Evolutionary conservation across 2,329 filamentous ascomycete species (phyloP).

Genomic region (Raffaelea ambrosiae): DNA sequence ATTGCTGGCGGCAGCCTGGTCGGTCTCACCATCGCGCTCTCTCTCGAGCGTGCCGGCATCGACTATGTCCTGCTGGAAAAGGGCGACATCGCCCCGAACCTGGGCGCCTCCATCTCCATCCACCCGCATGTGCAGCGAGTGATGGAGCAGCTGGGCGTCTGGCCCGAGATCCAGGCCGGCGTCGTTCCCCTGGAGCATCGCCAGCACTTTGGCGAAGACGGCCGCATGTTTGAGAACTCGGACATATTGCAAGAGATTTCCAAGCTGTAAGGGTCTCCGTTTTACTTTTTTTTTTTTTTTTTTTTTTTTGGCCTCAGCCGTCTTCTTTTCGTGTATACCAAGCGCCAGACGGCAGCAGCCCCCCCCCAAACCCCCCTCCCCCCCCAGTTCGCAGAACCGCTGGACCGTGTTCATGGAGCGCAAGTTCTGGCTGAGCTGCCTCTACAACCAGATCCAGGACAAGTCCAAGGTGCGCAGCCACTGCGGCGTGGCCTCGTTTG

Average conservation of each 20-base stretch:
- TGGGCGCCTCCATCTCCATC: conserved; percentile 38
- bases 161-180: too few species aligned
- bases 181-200: too few species aligned
- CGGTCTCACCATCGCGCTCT: conserved; percentile 34
- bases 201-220: too few species aligned
- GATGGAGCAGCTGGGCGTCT: conserved; percentile 44
- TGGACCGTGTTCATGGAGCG: conserved; percentile 24
- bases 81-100: conserved; percentile 29
- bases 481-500: conserved; percentile 19
- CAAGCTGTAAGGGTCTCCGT: too few species aligned
- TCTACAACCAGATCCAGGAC: conserved; percentile 22
- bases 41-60: conserved; percentile 33
- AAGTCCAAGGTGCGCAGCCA: conserved; percentile 22
- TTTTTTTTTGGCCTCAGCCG: too few species aligned
- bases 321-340: too few species aligned
- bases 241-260: too few species aligned
- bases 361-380: too few species aligned
- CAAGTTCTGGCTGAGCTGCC: conserved; percentile 20
- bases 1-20: conserved; percentile 39
- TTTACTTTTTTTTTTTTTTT: too few species aligned
- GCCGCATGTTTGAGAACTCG: too few species aligned
- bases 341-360: too few species aligned
- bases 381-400: not conserved
- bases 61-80: conserved; percentile 41
- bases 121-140: conserved; percentile 32